Evolutionary conservation across 2,329 filamentous ascomycete genomes (phyloP), one percentile per base, ranked within the genome.

Genomic region (Pseudocercospora fuligena): DNA sequence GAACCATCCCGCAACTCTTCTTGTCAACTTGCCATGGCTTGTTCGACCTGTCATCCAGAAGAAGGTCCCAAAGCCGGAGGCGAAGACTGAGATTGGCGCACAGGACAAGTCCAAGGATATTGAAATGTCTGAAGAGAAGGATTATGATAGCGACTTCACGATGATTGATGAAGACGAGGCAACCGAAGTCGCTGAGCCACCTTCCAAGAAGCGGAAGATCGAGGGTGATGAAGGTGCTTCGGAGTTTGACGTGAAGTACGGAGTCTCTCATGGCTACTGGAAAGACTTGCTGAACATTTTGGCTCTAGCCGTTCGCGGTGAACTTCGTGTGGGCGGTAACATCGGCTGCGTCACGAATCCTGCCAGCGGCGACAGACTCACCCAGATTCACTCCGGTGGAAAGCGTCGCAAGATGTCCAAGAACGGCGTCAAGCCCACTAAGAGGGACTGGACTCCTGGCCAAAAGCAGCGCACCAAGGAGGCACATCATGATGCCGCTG

Each of bases 241-340:
- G 1, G 67, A 73, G 31, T 73, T 73, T 29, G 72, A 75, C 58
- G 73, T 79, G 54, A 75, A 73, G 40, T 73, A 74, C 59, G 78
- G 79, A 0, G 80, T 86, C 2, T 79, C 87, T 4, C 87, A 89
- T 60, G 86, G 87, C 0, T 89, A 88, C 75, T 89, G 86, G 86
- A 88, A 89, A 69, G 86, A 89, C 71, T 77, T 88, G 2, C 77
- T 88, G 2, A 89, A 88, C 69, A 79, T 89, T 2, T 78, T 89
- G 0, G 83, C 81, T 0, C 78, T 89, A 2, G 82, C 82, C 0
- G 83, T 80, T 25, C 83, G 86, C 60, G 77, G 79, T 23, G 78
- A 83, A 72, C 79, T 89, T 12, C 75, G 79, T 14, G 78, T 78
- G 5, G 72, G 81, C 12, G 77, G 78, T 1, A 70, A 84, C 29